phyloP scores from a whole-genome alignment of 495 filamentous ascomycete genomes.

The Penicillium riverlandense region DNA sequence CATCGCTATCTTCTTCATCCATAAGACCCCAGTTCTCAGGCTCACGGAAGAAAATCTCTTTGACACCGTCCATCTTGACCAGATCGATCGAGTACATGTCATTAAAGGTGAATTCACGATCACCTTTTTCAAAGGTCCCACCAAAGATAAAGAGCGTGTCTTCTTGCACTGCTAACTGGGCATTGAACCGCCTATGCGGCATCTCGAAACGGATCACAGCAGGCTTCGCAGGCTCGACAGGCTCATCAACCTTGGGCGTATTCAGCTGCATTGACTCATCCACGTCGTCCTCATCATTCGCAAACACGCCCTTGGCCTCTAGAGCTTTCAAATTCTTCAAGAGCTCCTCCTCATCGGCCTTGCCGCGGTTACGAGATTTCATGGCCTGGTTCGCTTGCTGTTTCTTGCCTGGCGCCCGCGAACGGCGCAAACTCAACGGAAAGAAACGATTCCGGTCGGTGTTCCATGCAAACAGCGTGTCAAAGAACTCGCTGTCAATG shows the following conservation, averaged over 20 bases:
- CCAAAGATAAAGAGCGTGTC: constrained; percentile 90
- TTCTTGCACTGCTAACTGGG: constrained; percentile 80
- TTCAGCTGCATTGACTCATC: constrained; percentile 35
- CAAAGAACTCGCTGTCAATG: constrained; percentile 94
- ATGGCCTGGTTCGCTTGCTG: constrained; percentile 46
- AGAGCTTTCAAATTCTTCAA: constrained; percentile 75
- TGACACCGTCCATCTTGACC: constrained; percentile 84
- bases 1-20: constrained; percentile 54
- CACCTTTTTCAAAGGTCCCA: constrained; percentile 90
- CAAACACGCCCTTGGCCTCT: constrained; percentile 57
- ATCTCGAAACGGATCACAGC: constrained; percentile 57
- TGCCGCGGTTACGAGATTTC: constrained; percentile 59
- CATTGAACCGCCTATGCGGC: constrained; percentile 84
- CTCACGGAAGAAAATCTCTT: constrained; percentile 77
- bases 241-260: constrained; percentile 38
- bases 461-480: constrained; percentile 82
- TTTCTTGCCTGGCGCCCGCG: constrained; percentile 54
- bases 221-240: constrained; percentile 42
- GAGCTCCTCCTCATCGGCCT: constrained; percentile 85
- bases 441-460: constrained; percentile 93
- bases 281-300: constrained; percentile 45
- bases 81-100: constrained; percentile 89
- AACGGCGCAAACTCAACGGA: constrained; percentile 66
- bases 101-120: constrained; percentile 89
- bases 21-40: constrained; percentile 80